A percentile compares a stretch with the other conserved stretches of the same genome.
Evolutionary conservation across 2,329 filamentous ascomycete genomes (phyloP).

Genomic region (Cercospora sp.): DNA sequence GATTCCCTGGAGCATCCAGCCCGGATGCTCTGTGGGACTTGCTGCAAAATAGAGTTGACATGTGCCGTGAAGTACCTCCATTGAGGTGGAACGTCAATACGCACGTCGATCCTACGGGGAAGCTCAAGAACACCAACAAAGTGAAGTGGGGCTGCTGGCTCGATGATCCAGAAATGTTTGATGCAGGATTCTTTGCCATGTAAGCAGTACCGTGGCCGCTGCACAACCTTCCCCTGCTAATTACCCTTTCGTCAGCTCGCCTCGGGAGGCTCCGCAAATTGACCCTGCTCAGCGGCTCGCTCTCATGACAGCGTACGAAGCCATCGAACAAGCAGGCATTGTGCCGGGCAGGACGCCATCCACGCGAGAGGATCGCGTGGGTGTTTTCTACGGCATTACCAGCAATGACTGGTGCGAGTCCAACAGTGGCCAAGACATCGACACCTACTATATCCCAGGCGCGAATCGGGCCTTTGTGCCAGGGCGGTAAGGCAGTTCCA

Average conservation of each 20-base stretch:
- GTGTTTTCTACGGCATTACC: constrained; percentile 38
- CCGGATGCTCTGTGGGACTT: constrained; percentile 33
- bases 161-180: constrained; percentile 42
- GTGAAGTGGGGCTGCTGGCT: constrained; percentile 37
- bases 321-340: too few species aligned
- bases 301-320: too few species aligned
- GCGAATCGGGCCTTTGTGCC: too few species aligned
- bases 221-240: too few species aligned
- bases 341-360: constrained; percentile 32
- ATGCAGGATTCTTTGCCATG: constrained; percentile 45
- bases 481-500: too few species aligned
- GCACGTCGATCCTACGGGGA: constrained; percentile 41
- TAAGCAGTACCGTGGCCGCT: too few species aligned
- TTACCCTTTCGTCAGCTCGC: too few species aligned
- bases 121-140: constrained; percentile 30
- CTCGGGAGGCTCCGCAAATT: too few species aligned
- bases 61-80: too few species aligned
- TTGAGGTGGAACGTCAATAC: constrained; percentile 33
- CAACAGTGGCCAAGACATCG: constrained; percentile 8
- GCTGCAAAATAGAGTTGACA: too few species aligned
- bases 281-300: too few species aligned
- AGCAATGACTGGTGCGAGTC: constrained; percentile 35
- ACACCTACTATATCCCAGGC: too few species aligned
- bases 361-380: constrained; percentile 33
- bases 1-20: constrained; percentile 24